A percentile compares a stretch with the other conserved stretches of the same genome.
Evolutionary conservation across 495 filamentous ascomycete genomes (phyloP).

Genomic region (Hypoxylon intermedium): DNA sequence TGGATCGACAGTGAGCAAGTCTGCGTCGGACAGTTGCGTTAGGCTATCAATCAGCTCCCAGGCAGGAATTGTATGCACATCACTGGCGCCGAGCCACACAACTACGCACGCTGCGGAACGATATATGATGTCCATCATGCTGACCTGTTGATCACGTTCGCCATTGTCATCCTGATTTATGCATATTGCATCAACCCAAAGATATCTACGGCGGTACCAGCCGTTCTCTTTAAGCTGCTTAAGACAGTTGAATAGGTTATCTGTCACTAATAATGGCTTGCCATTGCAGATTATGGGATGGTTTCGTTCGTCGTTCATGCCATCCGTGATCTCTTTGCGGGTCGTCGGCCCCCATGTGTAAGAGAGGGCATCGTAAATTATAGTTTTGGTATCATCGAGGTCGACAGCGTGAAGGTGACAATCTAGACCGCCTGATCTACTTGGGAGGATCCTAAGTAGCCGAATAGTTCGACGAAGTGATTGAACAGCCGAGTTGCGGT

Average conservation of each 20-base stretch:
- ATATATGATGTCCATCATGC: constrained; percentile 38
- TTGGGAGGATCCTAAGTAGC: constrained; percentile 24
- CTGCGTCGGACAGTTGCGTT: constrained; percentile 1
- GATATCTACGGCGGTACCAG: background rate
- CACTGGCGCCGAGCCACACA: constrained; percentile 39
- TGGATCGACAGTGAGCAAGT: background rate
- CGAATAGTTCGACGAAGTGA: constrained; percentile 14
- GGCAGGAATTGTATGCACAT: constrained; percentile 18
- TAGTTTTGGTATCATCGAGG: background rate
- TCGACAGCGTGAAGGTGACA: constrained; percentile 17
- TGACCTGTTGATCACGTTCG: constrained; percentile 38
- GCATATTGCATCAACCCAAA: constrained; percentile 43
- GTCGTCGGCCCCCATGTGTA: constrained; percentile 32
- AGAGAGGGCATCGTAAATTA: constrained; percentile 35
- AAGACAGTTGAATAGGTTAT: constrained; percentile 36
- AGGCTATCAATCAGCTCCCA: constrained; percentile 17
- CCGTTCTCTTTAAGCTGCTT: constrained; percentile 18
- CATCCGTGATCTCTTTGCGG: constrained; percentile 1
- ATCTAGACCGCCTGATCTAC: constrained; percentile 8
- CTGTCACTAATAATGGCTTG: constrained; percentile 9
- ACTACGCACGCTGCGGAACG: constrained; percentile 24
- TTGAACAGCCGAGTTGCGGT: background rate
- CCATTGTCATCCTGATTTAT: constrained; percentile 33
- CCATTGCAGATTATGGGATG: constrained; percentile 13
- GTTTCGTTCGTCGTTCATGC: background rate